Evolutionary conservation across 345 rosid genomes (phyloP).

Genomic region (Viola odorata): DNA sequence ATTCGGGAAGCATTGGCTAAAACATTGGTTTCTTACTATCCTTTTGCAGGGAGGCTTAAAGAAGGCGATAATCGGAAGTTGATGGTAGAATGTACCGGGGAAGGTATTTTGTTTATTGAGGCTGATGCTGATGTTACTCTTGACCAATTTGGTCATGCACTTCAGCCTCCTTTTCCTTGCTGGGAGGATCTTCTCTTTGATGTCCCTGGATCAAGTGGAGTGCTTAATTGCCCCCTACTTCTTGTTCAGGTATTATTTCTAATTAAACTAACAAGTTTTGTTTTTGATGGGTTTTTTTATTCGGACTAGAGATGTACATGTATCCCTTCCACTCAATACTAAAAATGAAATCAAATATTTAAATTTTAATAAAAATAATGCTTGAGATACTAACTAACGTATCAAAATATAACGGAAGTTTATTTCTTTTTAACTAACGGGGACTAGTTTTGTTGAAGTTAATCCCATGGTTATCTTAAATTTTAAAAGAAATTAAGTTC

Average conservation of each 20-base stretch:
- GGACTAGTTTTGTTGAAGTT: no score
- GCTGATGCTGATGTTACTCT: conserved; percentile 8
- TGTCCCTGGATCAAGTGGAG: conserved; percentile 4
- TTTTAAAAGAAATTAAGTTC: no score
- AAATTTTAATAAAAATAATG: no score
- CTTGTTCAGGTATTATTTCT: conserved; percentile 17
- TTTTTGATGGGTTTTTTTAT: no score
- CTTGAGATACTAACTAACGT: no score
- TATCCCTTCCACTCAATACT: no score
- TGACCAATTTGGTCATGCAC: conserved; percentile 3
- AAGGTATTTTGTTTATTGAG: conserved; percentile 1
- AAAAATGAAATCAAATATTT: no score
- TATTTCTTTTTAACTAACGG: no score
- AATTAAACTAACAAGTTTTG: no score
- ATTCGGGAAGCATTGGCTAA: conserved; percentile 15
- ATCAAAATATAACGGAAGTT: no score
- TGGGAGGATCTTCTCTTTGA: conserved; percentile 8
- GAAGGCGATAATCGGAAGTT: conserved; percentile 2
- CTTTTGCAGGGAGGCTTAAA: conserved; percentile 12
- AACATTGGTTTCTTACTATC: conserved; percentile 11
- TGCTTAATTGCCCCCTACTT: conserved; percentile 8
- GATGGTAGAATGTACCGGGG: background rate
- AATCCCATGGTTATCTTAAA: no score
- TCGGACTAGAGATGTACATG: no score
- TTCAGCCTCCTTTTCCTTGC: conserved; percentile 15